Base-by-base conservation (phyloP, 169 alveolate species). In the Ichthyophthirius multifiliis region DNA sequence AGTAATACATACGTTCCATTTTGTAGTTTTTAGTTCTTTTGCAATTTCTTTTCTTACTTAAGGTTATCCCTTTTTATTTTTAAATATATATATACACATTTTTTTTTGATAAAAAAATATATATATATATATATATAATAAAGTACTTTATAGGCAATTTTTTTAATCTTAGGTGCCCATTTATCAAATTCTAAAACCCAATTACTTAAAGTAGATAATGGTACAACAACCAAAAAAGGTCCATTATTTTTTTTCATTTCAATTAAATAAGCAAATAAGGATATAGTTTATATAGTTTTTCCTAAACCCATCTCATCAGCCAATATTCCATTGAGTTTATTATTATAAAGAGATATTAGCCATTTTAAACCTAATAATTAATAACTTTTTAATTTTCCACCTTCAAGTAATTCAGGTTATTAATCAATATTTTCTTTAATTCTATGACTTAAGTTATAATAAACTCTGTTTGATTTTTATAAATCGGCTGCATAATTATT, bases 301-400 rank as follows among this genome's bases (percentile, higher is more conserved):
- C 99, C 99, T 31, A 98, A 93, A 15, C 99, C 99, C 99, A 98
- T 98, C 86, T 98, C 99, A 86, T 98, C 99, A 12, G 99, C 99
- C 15, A 98, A 74, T 16, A 98, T 97, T 4, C 99, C 99, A 83
- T 98, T 96, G 30, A 97, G 84, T 79, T 97, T 97, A 74, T 98
- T 97, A 43, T 97, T 97, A 86, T 98, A 96, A 62, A 98, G 89
- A n/a, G 98, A 95, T 9, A 97, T 96, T 65, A 98, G 77, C 99
- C 99, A 98, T 77, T 94, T 93, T 5, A 97, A 87, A 23, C 99
- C 99, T 35, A 90, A 88, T 76, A 96, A 67, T 85, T 98, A 98
- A 87, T 98, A 97, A 32, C 95, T 85, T 86, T 96, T 95, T 23
- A 98, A 89, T 34, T 46, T 79, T 3, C 99, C 99, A 18, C 97